phyloP scores from a whole-genome alignment of 163 green algal species.

The Chlorella variabilis region DNA sequence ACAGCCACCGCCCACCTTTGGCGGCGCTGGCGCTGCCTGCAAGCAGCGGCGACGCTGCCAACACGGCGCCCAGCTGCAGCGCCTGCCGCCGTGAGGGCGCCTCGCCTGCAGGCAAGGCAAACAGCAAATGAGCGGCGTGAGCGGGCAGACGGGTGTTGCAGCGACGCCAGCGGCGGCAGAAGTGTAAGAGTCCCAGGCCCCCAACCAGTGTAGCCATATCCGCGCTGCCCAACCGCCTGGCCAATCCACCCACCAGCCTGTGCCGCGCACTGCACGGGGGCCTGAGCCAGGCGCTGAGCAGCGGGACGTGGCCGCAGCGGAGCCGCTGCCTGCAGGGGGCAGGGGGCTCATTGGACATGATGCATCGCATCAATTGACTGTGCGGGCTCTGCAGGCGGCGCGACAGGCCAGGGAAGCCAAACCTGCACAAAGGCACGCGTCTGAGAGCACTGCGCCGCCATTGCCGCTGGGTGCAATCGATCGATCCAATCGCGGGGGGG shows the following conservation, averaged over 20 bases:
- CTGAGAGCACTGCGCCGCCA: too few relatives aligned
- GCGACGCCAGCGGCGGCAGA: too few relatives aligned
- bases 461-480: too few relatives aligned
- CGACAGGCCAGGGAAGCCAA: too few relatives aligned
- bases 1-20: constrained; percentile 33
- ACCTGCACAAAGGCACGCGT: too few relatives aligned
- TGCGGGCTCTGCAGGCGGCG: too few relatives aligned
- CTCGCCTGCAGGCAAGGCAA: constrained; percentile 10
- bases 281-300: background rate
- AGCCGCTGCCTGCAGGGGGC: constrained; percentile 11
- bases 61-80: constrained; percentile 40
- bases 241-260: constrained; percentile 8
- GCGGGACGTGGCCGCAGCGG: constrained; percentile 2
- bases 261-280: constrained; percentile 8
- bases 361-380: too few relatives aligned
- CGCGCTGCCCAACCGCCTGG: background rate
- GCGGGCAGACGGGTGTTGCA: background rate
- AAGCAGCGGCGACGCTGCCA: constrained; percentile 19
- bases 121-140: too few relatives aligned
- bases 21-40: constrained; percentile 20
- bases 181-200: too few relatives aligned
- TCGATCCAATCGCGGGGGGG: too few relatives aligned
- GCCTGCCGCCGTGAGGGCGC: constrained; percentile 40
- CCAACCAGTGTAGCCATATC: too few relatives aligned
- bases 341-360: background rate